phyloP scores from a whole-genome alignment of 345 rosid species.

The Reutealis trisperma region DNA sequence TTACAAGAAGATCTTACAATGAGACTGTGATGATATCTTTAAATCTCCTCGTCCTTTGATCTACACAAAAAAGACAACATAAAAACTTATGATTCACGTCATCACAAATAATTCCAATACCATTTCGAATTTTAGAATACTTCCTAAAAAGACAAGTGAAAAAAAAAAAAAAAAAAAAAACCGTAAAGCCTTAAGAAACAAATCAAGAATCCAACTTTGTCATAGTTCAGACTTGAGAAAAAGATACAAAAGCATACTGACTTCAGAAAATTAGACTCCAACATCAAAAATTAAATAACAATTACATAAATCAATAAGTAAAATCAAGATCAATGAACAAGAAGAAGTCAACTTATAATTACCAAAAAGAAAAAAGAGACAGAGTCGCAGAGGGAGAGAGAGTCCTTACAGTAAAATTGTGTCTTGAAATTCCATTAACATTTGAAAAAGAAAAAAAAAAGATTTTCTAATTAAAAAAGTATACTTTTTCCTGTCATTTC shows the following conservation, averaged over 20 bases:
- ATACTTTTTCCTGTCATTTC: background rate
- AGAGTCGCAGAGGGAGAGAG: no score
- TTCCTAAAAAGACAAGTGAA: background rate
- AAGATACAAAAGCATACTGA: background rate
- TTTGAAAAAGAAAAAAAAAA: no score
- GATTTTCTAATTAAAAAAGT: background rate
- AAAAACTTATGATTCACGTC: constrained; percentile 5
- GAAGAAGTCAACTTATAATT: background rate
- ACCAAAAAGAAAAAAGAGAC: background rate
- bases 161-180: no score
- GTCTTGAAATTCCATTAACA: background rate
- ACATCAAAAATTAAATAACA: background rate
- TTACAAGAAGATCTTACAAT: constrained; percentile 28
- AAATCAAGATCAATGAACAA: background rate
- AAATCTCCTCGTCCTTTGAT: constrained; percentile 21
- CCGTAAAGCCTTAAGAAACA: background rate
- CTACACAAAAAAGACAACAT: constrained; percentile 22
- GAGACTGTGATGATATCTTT: constrained; percentile 20
- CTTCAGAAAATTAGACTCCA: background rate
- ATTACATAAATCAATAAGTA: background rate
- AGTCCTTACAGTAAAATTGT: background rate
- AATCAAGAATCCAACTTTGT: background rate
- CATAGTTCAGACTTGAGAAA: background rate
- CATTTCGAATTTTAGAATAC: background rate
- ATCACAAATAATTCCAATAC: constrained; percentile 14